Evolutionary conservation across 768 basidiomycete genomes (phyloP), one percentile per base, ranked within the genome.

Genomic region (Obba rivulosa): DNA sequence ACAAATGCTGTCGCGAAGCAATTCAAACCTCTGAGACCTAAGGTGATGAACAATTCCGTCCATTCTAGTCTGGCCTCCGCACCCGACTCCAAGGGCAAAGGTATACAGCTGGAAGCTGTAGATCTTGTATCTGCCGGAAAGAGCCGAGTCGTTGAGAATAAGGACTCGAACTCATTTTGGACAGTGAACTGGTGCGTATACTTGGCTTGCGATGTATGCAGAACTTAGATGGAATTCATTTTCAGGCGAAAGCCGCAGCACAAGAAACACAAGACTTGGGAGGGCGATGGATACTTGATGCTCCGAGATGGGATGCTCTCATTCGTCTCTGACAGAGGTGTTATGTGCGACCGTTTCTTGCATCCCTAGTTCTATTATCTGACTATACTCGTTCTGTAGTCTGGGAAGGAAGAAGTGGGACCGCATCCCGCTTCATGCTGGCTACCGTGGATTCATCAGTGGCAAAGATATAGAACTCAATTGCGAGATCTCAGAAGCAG

Each of bases 211-310:
- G 18, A 14, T 37, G 8, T n/a, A 18, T n/a, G 16, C 11, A 14
- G 20, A n/a, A 57, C 40, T 48, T 45, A 3, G 28, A 36, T 23
- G 36, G 20, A 38, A 49, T 34, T 36, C 37, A 18, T 13, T 39
- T 21, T 4, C 48, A 89, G 90, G 88, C 77, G 90, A 34, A 87
- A 83, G 57, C 78, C 72, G 11, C 68, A 78, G 45, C 79, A 83
- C 58, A 87, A 75, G 69, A 92, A 92, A 65, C 78, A 90, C 56
- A 87, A 87, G 60, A 87, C 83, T 0, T 93, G 92, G 91, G 90
- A 92, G 48, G 89, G 84, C 2, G 88, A 84, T 52, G 81, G 75
- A 8, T 85, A 76, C 63, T 69, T 86, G 21, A 77, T 79, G 24
- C 69, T 72, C 34, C 61, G 65, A 28, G 72, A 69, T 18, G 72